phyloP scores from a whole-genome alignment of 2,329 filamentous ascomycete species.

The Botrytis tulipae region DNA sequence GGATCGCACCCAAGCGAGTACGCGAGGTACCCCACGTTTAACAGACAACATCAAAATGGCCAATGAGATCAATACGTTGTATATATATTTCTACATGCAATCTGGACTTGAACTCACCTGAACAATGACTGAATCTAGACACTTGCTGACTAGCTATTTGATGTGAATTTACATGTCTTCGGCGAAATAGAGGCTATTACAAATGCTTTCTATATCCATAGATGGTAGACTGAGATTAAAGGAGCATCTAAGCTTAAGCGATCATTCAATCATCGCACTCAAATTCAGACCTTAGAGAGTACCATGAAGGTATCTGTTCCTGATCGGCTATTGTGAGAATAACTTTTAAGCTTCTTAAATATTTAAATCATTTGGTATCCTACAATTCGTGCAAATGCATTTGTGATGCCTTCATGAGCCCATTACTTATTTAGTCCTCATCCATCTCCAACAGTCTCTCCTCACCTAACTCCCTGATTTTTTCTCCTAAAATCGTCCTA shows the following conservation, averaged over 20 bases:
- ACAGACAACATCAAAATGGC: background rate
- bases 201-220: background rate
- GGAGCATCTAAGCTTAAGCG: background rate
- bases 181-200: background rate
- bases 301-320: background rate
- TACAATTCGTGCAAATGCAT: conserved; percentile 7
- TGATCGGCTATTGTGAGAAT: background rate
- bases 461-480: conserved; percentile 86
- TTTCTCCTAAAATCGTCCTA: conserved; percentile 74
- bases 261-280: background rate
- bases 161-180: background rate
- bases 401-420: conserved; percentile 9
- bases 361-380: background rate
- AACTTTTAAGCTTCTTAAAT: background rate
- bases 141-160: background rate
- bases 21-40: background rate
- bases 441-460: conserved; percentile 38
- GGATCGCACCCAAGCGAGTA: background rate
- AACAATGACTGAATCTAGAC: background rate
- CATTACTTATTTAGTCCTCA: conserved; percentile 30
- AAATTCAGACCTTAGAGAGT: background rate
- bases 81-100: background rate
- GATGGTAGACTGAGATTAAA: background rate
- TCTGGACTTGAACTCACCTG: background rate
- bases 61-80: background rate